phyloP scores from a whole-genome alignment of 2,329 filamentous ascomycete species.

The Taxawa tesnikishii region DNA sequence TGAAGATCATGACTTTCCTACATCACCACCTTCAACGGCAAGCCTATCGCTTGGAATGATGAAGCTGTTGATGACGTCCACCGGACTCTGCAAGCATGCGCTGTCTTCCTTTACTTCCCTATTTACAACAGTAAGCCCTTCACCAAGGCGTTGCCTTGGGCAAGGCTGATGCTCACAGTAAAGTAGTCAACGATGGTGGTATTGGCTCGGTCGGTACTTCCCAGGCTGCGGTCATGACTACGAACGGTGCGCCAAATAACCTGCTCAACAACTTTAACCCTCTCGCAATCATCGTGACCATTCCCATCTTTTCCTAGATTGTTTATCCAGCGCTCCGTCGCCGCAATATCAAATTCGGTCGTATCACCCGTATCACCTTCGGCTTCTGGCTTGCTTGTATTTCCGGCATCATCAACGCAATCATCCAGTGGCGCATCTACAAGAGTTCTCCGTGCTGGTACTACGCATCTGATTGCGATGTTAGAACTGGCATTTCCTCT shows the following conservation, averaged over 20 bases:
- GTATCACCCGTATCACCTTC: constrained; percentile 37
- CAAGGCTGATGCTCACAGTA: constrained; percentile 1
- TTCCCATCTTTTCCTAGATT: constrained; percentile 29
- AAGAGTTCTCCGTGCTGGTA: constrained; percentile 31
- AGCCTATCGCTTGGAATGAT: constrained; percentile 44
- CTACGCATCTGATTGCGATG: constrained; percentile 23
- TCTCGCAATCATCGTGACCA: constrained; percentile 29
- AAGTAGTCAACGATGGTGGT: constrained; percentile 23
- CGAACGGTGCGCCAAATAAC: constrained; percentile 30
- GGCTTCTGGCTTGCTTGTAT: constrained; percentile 39
- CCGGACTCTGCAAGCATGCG: constrained; percentile 51
- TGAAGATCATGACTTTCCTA: constrained; percentile 5
- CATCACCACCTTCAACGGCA: constrained; percentile 9
- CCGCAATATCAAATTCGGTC: constrained; percentile 26
- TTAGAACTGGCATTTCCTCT: constrained; percentile 17
- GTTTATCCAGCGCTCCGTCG: constrained; percentile 31
- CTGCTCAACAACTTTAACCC: constrained; percentile 34
- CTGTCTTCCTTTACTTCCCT: constrained; percentile 46
- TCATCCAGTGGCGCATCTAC: constrained; percentile 36
- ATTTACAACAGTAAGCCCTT: too few species aligned
- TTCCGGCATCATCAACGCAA: constrained; percentile 25
- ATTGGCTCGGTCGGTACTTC: constrained; percentile 13
- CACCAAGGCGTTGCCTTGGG: constrained; percentile 16
- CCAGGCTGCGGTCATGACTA: constrained; percentile 15
- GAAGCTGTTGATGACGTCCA: constrained; percentile 60